Evolutionary conservation across 202 grass and related monocot genomes (phyloP), one percentile per base, ranked within the genome.

Genomic region (Carex arenaria): DNA sequence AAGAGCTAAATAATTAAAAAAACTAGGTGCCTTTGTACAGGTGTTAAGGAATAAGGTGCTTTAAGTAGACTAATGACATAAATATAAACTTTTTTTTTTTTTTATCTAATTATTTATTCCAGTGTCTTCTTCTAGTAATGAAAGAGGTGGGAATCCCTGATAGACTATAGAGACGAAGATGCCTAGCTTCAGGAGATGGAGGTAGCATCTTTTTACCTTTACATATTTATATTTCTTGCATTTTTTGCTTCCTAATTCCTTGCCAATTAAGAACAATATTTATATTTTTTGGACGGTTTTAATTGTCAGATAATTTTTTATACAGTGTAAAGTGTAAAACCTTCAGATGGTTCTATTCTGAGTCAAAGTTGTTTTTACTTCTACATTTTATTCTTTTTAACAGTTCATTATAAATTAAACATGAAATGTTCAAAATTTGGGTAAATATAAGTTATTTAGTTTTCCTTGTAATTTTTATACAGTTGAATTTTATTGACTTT

Each of bases 11-110:
- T 20, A 13, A 51, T 13, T 51, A 67, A 82, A 82, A 43, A 82
- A 82, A 43, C 4, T 1, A 51, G 67, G 40, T 62, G 31, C 31
- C 7, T 65, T 76, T 82, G 69, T 76, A 87, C 54, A 82, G 49
- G 28, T 63, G 13, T 82, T 59, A 66, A 61, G 32, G 15, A 54
- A 61, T 78, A 43, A 51, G 43, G 10, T 65, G 42, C 15, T 12
- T 67, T 81, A 32, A 67, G 40, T 10, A 55, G 47, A 77, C 52
- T 14, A 32, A 76, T 76, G 51, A 57, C 47, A 51, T 51, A 51
- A 51, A 51, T 57, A 8, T 19, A 14, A 75, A 18, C 26, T 55
- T 52, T 73, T 52, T 18, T 20, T 51, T 9, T 9, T 18, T 20
- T 51, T 9, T 9, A 61, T 51, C 4, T 42, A 75, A 31, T n/a